Evolutionary conservation across 129 eudicot species (phyloP).

Genomic region (Ambrosia trifida): DNA sequence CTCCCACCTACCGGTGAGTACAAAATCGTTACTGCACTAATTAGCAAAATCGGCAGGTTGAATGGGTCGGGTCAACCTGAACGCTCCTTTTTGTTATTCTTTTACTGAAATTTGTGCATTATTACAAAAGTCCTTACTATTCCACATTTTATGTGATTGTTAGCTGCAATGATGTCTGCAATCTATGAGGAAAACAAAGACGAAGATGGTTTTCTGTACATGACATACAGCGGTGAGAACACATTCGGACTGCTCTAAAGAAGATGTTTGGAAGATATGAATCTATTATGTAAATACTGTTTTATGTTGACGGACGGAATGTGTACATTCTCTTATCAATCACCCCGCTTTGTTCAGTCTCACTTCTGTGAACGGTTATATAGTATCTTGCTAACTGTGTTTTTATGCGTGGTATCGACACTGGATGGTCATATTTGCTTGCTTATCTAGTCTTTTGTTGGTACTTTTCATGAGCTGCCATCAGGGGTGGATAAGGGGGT

Average conservation of each 20-base stretch:
- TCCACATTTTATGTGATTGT: background rate
- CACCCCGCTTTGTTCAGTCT: background rate
- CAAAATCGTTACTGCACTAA: background rate
- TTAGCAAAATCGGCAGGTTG: background rate
- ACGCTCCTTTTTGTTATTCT: background rate
- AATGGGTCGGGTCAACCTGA: background rate
- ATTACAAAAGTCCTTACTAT: background rate
- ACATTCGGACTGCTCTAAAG: constrained; percentile 78
- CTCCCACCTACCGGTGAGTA: constrained; percentile 92
- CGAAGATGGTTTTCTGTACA: constrained; percentile 93
- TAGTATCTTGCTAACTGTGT: background rate
- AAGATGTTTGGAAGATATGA: constrained; percentile 26
- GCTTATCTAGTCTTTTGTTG: background rate
- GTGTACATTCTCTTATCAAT: constrained; percentile 9
- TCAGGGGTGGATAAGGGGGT: no score
- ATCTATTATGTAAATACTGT: constrained; percentile 52
- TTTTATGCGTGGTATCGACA: background rate
- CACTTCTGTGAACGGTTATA: background rate
- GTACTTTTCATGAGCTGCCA: no score
- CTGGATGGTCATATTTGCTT: background rate
- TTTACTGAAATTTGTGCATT: background rate
- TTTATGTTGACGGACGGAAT: background rate
- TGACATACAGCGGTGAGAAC: constrained; percentile 99
- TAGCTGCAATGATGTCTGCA: constrained; percentile 98
- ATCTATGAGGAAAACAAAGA: constrained; percentile 92